Percentiles rank a stretch among this genome's conserved stretches.
These are phyloP conservation scores for Zasmidium angulare DNA, from an alignment of 2,329 filamentous ascomycete genomes.

Conservation along the genomic window DNA sequence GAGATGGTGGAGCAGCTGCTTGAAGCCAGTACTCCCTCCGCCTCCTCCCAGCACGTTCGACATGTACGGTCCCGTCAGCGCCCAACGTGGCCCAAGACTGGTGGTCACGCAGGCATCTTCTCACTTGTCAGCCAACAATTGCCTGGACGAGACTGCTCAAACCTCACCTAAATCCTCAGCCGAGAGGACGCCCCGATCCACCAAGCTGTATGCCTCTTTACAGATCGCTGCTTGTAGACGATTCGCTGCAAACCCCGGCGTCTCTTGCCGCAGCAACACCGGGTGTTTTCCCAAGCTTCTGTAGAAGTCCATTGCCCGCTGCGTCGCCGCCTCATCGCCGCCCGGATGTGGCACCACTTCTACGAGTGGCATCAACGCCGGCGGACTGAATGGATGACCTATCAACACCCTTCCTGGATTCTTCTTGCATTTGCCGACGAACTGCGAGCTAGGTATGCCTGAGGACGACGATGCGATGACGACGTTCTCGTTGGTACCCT, in stretches of 20 bases:
- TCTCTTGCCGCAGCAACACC: constrained; percentile 42
- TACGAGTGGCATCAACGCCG: constrained; percentile 48
- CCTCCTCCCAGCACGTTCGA: not conserved
- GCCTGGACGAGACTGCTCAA: not conserved
- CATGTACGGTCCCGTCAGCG: constrained; percentile 30
- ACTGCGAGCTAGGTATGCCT: constrained; percentile 11
- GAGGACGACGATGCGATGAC: constrained; percentile 36
- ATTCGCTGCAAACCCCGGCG: constrained; percentile 46
- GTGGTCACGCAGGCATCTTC: constrained; percentile 16
- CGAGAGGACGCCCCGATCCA: constrained; percentile 33
- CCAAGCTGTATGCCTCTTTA: constrained; percentile 37
- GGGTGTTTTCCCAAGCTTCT: constrained; percentile 41
- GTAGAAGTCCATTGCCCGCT: constrained; percentile 40
- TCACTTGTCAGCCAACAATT: not conserved
- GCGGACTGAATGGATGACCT: constrained; percentile 51
- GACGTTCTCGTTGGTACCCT: constrained; percentile 29
- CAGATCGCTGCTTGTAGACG: constrained; percentile 43
- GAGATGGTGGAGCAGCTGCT: not conserved
- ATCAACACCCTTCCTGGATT: constrained; percentile 40
- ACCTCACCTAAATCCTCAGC: constrained; percentile 26
- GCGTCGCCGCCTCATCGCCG: constrained; percentile 28
- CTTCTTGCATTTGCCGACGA: constrained; percentile 21
- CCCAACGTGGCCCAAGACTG: constrained; percentile 17
- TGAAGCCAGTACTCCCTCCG: not conserved
- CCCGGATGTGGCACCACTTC: constrained; percentile 42